These are phyloP conservation scores for Picocystis salinarum DNA, from an alignment of 139 green algal species.

Conservation along the genomic window DNA sequence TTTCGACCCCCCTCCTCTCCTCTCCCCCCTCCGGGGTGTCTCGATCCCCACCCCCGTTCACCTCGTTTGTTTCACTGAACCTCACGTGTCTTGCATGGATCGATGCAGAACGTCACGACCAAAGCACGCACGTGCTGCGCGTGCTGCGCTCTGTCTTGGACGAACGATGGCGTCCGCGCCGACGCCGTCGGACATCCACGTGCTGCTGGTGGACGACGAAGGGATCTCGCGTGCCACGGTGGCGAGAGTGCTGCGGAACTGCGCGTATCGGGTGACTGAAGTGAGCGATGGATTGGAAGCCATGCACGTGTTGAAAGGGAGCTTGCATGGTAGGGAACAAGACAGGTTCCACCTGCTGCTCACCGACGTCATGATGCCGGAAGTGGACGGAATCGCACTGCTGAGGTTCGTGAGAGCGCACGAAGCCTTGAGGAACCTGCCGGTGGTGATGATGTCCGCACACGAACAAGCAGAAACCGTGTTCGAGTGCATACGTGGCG, in stretches of 20 bases:
- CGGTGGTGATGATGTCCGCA: constrained; percentile 78
- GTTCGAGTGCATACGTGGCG: constrained; percentile 48
- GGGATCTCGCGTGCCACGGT: constrained; percentile 47
- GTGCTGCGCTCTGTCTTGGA: too few relatives aligned
- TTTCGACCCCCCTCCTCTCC: too few relatives aligned
- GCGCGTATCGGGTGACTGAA: constrained; percentile 29
- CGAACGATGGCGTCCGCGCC: too few relatives aligned
- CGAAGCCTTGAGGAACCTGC: constrained; percentile 33
- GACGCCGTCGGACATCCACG: constrained; percentile 31
- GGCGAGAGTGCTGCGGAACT: constrained; percentile 48
- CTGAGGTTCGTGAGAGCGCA: constrained; percentile 48
- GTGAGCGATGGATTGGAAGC: background rate
- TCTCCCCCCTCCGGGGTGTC: too few relatives aligned
- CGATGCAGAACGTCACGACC: too few relatives aligned
- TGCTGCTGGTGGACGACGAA: constrained; percentile 75
- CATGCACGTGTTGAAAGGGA: background rate
- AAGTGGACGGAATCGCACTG: constrained; percentile 59
- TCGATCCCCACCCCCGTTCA: too few relatives aligned
- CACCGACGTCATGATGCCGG: constrained; percentile 81
- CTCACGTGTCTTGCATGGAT: too few relatives aligned
- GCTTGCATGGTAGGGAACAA: constrained; percentile 30
- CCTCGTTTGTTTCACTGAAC: too few relatives aligned
- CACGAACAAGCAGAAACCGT: constrained; percentile 62
- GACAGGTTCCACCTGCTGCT: constrained; percentile 66
- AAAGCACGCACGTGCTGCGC: too few relatives aligned